These are phyloP conservation scores for Myriosclerotinia scirpicola DNA, from an alignment of 2,329 filamentous ascomycete species.

Conservation along the genomic window DNA sequence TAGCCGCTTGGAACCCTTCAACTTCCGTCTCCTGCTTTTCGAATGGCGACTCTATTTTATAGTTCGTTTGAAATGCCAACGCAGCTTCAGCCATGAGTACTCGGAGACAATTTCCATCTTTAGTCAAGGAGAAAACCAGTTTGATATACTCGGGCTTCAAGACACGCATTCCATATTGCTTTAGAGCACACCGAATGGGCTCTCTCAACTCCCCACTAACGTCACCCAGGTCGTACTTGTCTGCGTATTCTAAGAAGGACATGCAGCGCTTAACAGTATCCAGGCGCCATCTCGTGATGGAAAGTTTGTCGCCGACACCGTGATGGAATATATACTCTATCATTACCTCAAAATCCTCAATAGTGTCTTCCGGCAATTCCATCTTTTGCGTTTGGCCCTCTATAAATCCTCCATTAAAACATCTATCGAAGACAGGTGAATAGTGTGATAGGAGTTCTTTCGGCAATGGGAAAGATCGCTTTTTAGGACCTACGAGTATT, in stretches of 20 bases:
- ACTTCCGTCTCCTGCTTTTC: not conserved
- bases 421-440: constrained; percentile 25
- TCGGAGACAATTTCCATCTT: not conserved
- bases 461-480: constrained; percentile 25
- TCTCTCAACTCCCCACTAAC: not conserved
- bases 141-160: not conserved
- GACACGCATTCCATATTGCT: rapidly evolving
- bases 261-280: not conserved
- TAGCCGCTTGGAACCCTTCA: not conserved
- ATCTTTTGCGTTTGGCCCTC: constrained; percentile 24
- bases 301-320: not conserved
- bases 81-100: not conserved
- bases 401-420: constrained; percentile 25
- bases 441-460: constrained; percentile 27
- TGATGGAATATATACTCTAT: not conserved
- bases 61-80: not conserved
- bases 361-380: constrained; percentile 6
- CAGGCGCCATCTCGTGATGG: too few species aligned
- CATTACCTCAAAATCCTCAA: not conserved
- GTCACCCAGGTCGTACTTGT: not conserved
- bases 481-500: constrained; percentile 24
- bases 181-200: not conserved
- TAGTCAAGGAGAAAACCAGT: not conserved
- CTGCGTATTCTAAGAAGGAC: not conserved
- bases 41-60: too few species aligned